Percentiles rank a stretch among this genome's conserved stretches.
These are phyloP conservation scores for Lycium barbarum DNA, from an alignment of 257 asterid species.

Conservation along the genomic window DNA sequence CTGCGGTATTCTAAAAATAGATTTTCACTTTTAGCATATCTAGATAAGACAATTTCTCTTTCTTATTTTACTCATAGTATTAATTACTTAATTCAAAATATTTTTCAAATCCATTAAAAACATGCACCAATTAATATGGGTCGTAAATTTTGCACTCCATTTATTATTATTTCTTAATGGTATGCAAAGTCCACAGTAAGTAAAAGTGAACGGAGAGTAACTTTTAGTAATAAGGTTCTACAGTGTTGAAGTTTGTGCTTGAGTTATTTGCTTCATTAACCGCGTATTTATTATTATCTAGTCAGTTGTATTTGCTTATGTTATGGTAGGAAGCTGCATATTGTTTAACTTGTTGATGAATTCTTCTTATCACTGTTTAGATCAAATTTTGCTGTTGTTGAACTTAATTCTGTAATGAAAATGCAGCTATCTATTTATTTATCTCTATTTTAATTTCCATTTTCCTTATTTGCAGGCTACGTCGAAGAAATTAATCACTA, in stretches of 20 bases:
- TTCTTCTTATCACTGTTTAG: background rate
- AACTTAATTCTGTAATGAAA: background rate
- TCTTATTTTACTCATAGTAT: too few relatives aligned
- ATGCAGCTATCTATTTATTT: constrained; percentile 9
- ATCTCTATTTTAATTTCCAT: background rate
- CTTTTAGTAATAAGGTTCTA: background rate
- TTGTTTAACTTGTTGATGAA: background rate
- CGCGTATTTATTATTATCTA: background rate
- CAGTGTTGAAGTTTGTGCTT: background rate
- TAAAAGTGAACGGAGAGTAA: too few relatives aligned
- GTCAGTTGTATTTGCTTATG: constrained; percentile 2
- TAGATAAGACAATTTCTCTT: too few relatives aligned
- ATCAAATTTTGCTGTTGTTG: background rate
- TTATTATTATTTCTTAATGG: too few relatives aligned
- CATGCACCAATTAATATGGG: too few relatives aligned
- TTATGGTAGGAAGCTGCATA: background rate
- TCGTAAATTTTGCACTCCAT: too few relatives aligned
- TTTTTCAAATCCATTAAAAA: too few relatives aligned
- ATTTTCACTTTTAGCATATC: too few relatives aligned
- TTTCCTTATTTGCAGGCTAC: constrained; percentile 52
- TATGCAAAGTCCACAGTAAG: too few relatives aligned
- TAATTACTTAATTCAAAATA: too few relatives aligned
- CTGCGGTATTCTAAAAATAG: too few relatives aligned
- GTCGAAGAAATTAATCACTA: constrained; percentile 64
- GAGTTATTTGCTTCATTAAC: background rate